Percentiles rank a stretch among this genome's conserved stretches.
phyloP scores from a whole-genome alignment of 2,329 filamentous ascomycete genomes.

The Spiromastix sp. region DNA sequence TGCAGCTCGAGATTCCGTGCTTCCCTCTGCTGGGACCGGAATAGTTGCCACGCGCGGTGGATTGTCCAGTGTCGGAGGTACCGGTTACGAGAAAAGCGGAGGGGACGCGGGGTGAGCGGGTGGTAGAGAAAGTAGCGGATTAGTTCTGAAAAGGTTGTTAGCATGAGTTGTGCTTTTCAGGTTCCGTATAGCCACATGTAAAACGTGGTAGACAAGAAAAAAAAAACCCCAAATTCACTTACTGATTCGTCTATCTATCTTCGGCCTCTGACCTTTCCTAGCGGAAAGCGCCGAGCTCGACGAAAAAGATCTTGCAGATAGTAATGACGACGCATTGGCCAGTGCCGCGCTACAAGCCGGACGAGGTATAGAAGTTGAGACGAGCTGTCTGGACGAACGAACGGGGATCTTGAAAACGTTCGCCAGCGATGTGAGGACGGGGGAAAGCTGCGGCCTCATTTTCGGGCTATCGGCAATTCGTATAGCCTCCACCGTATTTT shows the following conservation, averaged over 20 bases:
- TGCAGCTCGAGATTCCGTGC: slow-evolving; percentile 60
- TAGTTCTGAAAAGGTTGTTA: slow-evolving; percentile 39
- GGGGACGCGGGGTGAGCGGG: slow-evolving; percentile 59
- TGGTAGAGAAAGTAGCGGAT: slow-evolving; percentile 64
- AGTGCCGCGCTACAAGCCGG: slow-evolving; percentile 17
- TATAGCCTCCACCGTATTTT: too few species aligned
- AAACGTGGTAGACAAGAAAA: background rate
- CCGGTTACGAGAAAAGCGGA: slow-evolving; percentile 80
- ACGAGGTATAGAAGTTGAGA: slow-evolving; percentile 12
- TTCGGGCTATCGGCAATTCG: too few species aligned
- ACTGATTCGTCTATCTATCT: slow-evolving; percentile 36
- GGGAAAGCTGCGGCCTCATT: slow-evolving; percentile 20
- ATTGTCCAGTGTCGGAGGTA: slow-evolving; percentile 97
- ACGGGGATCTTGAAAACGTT: slow-evolving; percentile 35
- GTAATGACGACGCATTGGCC: slow-evolving; percentile 13
- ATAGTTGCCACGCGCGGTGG: slow-evolving; percentile 86
- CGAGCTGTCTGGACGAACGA: slow-evolving; percentile 18
- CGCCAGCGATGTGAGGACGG: slow-evolving; percentile 35
- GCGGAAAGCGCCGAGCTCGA: slow-evolving; percentile 29
- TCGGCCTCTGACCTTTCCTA: slow-evolving; percentile 23
- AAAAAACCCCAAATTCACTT: slow-evolving; percentile 14
- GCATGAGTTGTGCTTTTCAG: too few species aligned
- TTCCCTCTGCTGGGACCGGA: slow-evolving; percentile 57
- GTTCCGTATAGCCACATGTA: too few species aligned
- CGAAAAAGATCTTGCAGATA: slow-evolving; percentile 25